A percentile compares a stretch with the other conserved stretches of the same genome.
These are phyloP conservation scores for Xylaria intraflava DNA, from an alignment of 495 filamentous ascomycete genomes.

Conservation along the genomic window DNA sequence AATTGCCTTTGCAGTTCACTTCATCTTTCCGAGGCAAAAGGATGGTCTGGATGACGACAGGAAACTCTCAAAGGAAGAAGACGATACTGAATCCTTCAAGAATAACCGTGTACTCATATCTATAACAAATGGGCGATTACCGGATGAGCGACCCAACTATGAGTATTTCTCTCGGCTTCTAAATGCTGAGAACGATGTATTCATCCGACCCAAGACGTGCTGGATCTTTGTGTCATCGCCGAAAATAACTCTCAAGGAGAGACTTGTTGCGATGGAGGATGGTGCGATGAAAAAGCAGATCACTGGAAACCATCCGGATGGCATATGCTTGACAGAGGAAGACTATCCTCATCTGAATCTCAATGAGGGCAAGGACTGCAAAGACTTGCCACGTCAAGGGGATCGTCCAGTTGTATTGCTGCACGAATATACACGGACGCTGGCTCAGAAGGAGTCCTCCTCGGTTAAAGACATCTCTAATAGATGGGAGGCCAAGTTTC, in stretches of 20 bases:
- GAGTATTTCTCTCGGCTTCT: constrained; percentile 43
- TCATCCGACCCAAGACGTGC: constrained; percentile 35
- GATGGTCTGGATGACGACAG: constrained; percentile 23
- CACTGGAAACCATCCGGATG: constrained; percentile 25
- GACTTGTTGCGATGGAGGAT: constrained; percentile 20
- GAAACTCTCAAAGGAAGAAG: constrained; percentile 29
- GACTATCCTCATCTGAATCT: constrained; percentile 44
- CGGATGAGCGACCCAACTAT: constrained; percentile 44
- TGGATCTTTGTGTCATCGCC: constrained; percentile 42
- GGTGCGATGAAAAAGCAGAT: constrained; percentile 27
- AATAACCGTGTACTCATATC: constrained; percentile 47
- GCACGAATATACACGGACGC: constrained; percentile 41
- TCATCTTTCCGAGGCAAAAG: constrained; percentile 38
- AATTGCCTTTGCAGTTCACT: constrained; percentile 32
- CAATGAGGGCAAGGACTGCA: constrained; percentile 35
- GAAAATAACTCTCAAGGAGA: constrained; percentile 32
- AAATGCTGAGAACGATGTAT: constrained; percentile 33
- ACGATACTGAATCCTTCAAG: constrained; percentile 45
- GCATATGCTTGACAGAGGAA: constrained; percentile 28
- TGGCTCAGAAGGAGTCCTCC: constrained; percentile 36
- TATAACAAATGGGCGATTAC: constrained; percentile 40
- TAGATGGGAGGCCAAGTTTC: constrained; percentile 37
- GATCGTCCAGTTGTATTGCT: constrained; percentile 29
- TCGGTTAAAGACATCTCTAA: constrained; percentile 35
- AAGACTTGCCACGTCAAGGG: constrained; percentile 25